Evolutionary conservation across 345 rosid genomes (phyloP).

Genomic region (Angophora floribunda): DNA sequence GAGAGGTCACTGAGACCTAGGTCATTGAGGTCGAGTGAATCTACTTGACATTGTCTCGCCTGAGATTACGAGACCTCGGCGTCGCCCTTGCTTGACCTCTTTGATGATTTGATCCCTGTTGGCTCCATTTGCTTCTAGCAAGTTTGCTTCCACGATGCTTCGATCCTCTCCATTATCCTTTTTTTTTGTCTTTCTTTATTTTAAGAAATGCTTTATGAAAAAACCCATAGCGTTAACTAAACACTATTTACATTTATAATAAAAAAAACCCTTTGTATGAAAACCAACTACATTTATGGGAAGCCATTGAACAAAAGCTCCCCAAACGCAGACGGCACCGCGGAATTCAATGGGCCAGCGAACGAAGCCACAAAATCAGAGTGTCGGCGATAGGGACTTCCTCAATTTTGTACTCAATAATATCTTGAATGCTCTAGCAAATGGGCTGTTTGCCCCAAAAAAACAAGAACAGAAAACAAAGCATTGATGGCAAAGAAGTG

Average conservation of each 20-base stretch:
- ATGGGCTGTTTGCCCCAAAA: background rate
- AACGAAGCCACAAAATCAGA: background rate
- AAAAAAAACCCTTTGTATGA: too few relatives aligned
- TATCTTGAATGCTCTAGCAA: background rate
- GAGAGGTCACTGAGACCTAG: too few relatives aligned
- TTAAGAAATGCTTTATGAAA: too few relatives aligned
- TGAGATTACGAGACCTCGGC: background rate
- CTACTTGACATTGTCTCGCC: background rate
- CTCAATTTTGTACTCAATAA: background rate
- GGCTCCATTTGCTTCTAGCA: background rate
- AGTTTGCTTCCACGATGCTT: background rate
- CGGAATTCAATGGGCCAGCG: background rate
- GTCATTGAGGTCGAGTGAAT: too few relatives aligned
- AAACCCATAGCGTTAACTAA: too few relatives aligned
- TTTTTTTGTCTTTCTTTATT: background rate
- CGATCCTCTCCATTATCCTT: background rate
- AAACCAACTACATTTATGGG: background rate
- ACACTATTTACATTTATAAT: too few relatives aligned
- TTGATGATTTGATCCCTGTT: background rate
- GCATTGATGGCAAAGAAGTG: background rate
- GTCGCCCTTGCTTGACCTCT: background rate
- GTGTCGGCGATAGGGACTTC: background rate
- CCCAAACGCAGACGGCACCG: background rate
- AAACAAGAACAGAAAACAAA: background rate
- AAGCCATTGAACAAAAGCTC: background rate